Evolutionary conservation across 2,329 filamentous ascomycete species (phyloP), one percentile per base, ranked within the genome.

Genomic region (Paradendryphiella salina): DNA sequence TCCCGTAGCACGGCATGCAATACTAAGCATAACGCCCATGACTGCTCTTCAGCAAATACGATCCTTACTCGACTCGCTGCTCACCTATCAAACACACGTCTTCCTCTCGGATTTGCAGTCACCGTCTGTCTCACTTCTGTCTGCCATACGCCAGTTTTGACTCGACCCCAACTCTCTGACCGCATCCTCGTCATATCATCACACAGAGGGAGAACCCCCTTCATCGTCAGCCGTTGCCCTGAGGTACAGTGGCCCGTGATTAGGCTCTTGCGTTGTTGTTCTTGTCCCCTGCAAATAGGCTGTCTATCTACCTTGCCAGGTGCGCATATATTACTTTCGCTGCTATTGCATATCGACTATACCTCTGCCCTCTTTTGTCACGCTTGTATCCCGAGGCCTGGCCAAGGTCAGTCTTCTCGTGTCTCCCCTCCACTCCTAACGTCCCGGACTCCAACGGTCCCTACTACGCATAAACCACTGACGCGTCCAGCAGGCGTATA

Each of bases 251-350:
- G 56, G 57, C 59, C 63, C 52, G 64, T 62, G 65, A 60, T 52
- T 56, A 52, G 47, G 29, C 38, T 46, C 49, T 59, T 56, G 57
- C 63, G 57, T 64, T 65, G 56, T 26, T 55, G 64, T 63, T 29
- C 52, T 59, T 46, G 57, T 57, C 45, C 54, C 50, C 57, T 56
- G 60, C 52, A 48, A 57, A 54, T 59, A 58, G 59, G 50, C 57
- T 60, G 59, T 57, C 59, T 59, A 40, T 57, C 59, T 57, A 40
- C 55, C 50, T 60, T 61, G 63, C 52, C 45, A 67, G 64, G 68
- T 71, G 61, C 59, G 67, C 64, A 60, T 66, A 68, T 68, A 67
- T 63, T 64, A 58, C 60, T 51, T 57, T 56, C 52, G 38, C 47
- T 49, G 53, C 61, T 59, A 52, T 64, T 58, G 50, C 60, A 51